Evolutionary conservation across 257 asterid genomes (phyloP).

Genomic region (Solanum boliviense): DNA sequence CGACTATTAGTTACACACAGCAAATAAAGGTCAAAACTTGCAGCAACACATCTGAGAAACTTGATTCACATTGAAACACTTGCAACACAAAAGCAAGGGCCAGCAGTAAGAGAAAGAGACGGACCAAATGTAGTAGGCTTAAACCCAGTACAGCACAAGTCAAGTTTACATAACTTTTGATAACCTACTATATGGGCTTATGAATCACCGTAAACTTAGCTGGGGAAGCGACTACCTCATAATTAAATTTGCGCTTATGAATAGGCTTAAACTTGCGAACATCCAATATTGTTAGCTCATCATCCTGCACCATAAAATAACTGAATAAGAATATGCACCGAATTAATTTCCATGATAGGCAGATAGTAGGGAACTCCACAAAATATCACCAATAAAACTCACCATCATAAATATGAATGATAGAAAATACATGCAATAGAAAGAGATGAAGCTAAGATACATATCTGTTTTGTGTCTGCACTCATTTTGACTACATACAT

Average conservation of each 20-base stretch:
- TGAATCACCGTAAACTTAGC: neutral
- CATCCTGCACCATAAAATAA: conserved; percentile 47
- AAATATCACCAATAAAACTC: neutral
- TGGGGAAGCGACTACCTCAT: conserved; percentile 49
- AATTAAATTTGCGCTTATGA: conserved; percentile 91
- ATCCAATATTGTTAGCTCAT: conserved; percentile 86
- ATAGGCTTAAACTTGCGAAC: conserved; percentile 93
- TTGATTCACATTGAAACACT: neutral
- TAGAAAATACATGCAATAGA: neutral
- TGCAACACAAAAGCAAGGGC: neutral
- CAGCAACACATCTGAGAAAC: neutral
- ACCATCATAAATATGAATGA: neutral
- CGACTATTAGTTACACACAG: neutral
- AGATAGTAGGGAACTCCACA: neutral
- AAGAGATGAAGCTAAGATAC: neutral
- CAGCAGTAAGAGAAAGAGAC: neutral
- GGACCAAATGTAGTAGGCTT: neutral
- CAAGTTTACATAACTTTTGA: neutral
- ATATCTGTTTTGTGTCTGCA: neutral
- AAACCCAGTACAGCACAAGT: neutral
- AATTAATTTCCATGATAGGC: neutral
- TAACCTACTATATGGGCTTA: neutral
- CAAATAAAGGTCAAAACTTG: neutral
- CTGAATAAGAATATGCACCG: conserved; percentile 5
- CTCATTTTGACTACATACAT: neutral